A percentile compares a stretch with the other conserved stretches of the same genome.
Conservation (phyloP, 352 stramenopile genomes). For the Phytophthora capsici region DNA sequence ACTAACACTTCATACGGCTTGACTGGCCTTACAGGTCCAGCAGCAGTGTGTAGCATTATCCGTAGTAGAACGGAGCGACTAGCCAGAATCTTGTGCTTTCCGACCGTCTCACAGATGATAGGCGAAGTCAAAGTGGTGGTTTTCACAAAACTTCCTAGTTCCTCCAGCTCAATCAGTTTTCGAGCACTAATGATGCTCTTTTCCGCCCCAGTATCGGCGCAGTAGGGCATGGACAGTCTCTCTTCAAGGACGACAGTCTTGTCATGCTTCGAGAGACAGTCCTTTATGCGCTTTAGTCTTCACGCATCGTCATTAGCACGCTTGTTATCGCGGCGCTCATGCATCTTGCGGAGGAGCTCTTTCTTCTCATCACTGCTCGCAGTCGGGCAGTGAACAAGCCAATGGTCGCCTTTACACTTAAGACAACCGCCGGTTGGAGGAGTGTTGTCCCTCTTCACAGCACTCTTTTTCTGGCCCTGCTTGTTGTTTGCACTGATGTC, state of each 20-base stretch:
- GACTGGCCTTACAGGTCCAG: too few species aligned
- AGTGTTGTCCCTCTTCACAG: too few species aligned
- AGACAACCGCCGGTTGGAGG: constrained; percentile 12
- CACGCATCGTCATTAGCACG: background rate
- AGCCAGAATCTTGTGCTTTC: too few species aligned
- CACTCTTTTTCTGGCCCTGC: too few species aligned
- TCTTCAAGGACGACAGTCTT: constrained; percentile 22
- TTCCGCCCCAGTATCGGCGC: constrained; percentile 15
- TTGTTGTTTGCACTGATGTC: too few species aligned
- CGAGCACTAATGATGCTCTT: constrained; percentile 25
- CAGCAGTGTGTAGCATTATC: too few species aligned
- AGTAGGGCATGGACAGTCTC: constrained; percentile 25
- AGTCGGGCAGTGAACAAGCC: constrained; percentile 3
- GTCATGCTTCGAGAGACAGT: constrained; percentile 20
- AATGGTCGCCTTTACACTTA: constrained; percentile 21
- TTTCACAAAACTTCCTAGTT: too few species aligned
- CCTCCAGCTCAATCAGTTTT: too few species aligned
- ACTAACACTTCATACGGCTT: too few species aligned
- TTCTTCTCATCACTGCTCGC: constrained; percentile 20
- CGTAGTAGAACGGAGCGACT: too few species aligned
- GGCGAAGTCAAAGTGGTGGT: too few species aligned
- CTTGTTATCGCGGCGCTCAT: constrained; percentile 11
- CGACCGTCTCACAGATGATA: too few species aligned
- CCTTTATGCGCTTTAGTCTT: constrained; percentile 24
- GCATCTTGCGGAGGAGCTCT: constrained; percentile 6